Conservation (phyloP, 768 basidiomycete species). For the Agrocybe pediades region DNA sequence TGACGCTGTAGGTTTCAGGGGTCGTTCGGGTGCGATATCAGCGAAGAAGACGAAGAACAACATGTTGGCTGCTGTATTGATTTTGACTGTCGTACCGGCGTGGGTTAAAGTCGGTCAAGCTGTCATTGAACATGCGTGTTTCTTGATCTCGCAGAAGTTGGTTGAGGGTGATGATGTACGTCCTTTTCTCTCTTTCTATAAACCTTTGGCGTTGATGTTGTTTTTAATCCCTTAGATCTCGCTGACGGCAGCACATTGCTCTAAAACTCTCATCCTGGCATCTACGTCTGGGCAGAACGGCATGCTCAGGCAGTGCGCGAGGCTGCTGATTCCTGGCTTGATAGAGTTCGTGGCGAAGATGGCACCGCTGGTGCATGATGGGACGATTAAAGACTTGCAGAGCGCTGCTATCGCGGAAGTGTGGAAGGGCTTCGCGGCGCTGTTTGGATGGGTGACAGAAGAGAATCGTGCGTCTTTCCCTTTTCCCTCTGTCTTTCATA, state of each 20-base stretch:
- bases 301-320: conserved; percentile 69
- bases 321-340: conserved; percentile 75
- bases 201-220: background rate
- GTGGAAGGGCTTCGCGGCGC: conserved; percentile 74
- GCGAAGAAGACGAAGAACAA: conserved; percentile 89
- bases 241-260: conserved; percentile 88
- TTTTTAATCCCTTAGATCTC: conserved; percentile 50
- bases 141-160: conserved; percentile 81
- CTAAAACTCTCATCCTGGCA: conserved; percentile 79
- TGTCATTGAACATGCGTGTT: conserved; percentile 83
- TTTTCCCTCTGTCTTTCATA: conserved; percentile 4
- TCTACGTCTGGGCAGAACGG: conserved; percentile 60
- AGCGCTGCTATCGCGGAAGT: conserved; percentile 73
- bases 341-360: conserved; percentile 79
- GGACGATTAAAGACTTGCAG: conserved; percentile 54
- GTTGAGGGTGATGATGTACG: conserved; percentile 68
- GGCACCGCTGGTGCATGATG: conserved; percentile 62
- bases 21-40: conserved; percentile 76
- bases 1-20: conserved; percentile 45
- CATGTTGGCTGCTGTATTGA: conserved; percentile 80
- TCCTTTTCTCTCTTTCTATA: background rate
- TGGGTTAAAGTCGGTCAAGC: conserved; percentile 68
- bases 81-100: conserved; percentile 78
- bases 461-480: conserved; percentile 55
- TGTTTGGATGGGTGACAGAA: conserved; percentile 58